Percentiles rank a stretch among this genome's conserved stretches.
Evolutionary conservation across 441 rosid species (phyloP).

Genomic region (Bocquillonia castaneifolia): DNA sequence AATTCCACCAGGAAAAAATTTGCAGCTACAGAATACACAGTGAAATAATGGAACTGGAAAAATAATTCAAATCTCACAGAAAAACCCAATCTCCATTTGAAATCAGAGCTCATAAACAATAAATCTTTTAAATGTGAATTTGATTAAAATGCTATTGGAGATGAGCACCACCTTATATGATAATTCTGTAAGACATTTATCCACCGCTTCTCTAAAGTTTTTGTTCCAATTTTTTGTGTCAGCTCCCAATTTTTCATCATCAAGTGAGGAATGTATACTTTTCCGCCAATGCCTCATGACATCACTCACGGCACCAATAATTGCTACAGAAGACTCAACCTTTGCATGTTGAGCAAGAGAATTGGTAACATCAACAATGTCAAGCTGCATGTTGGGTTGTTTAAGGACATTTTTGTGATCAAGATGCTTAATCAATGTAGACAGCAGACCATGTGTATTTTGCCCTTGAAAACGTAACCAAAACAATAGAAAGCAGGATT

Average conservation of each 20-base stretch:
- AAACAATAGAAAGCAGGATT: conserved; percentile 17
- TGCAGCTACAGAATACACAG: not conserved
- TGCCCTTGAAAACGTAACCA: conserved; percentile 48
- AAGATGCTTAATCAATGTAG: conserved; percentile 81
- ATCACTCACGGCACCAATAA: conserved; percentile 68
- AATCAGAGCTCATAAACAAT: conserved; percentile 12
- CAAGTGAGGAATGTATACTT: conserved; percentile 69
- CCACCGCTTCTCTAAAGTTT: conserved; percentile 59
- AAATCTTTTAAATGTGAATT: not conserved
- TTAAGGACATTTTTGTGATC: conserved; percentile 85
- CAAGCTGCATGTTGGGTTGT: conserved; percentile 70
- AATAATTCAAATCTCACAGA: conserved; percentile 15
- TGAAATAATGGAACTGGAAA: not conserved
- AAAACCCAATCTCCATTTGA: conserved; percentile 1
- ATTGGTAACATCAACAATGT: conserved; percentile 66
- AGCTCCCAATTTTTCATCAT: conserved; percentile 55
- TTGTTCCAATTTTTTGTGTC: conserved; percentile 60
- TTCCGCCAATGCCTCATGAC: conserved; percentile 79
- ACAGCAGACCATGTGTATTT: conserved; percentile 68
- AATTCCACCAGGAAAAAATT: conserved; percentile 2
- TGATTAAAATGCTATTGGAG: not conserved
- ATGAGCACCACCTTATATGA: conserved; percentile 53
- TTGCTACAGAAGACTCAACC: conserved; percentile 63
- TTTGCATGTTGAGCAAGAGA: conserved; percentile 63
- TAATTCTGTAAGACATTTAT: conserved; percentile 77